Evolutionary conservation across 257 asterid genomes (phyloP).

Genomic region (Solanum raphanifolium): DNA sequence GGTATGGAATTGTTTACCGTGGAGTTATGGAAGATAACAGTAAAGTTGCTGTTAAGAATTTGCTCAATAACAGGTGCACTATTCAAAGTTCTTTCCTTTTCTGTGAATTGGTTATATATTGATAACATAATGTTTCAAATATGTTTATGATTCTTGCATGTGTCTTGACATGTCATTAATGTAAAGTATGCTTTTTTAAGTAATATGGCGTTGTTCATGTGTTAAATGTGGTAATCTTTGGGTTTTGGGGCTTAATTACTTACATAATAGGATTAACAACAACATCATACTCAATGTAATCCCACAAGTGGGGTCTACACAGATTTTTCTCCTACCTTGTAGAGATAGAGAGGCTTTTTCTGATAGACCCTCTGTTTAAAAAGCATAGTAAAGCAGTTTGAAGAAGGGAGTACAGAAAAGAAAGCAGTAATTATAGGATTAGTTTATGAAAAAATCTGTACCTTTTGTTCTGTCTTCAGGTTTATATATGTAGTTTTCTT

Average conservation of each 20-base stretch:
- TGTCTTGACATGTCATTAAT: neutral
- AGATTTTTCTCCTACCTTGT: neutral
- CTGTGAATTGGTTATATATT: neutral
- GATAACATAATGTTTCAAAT: neutral
- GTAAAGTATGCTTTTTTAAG: neutral
- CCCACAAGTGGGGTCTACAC: neutral
- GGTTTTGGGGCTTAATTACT: neutral
- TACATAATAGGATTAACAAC: neutral
- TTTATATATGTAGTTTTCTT: neutral
- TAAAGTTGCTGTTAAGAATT: slow-evolving; percentile 69
- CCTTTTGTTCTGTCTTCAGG: neutral
- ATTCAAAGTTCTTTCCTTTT: neutral
- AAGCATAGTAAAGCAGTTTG: neutral
- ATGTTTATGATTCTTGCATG: neutral
- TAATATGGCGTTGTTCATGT: neutral
- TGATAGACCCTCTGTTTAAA: neutral
- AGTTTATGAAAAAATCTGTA: neutral
- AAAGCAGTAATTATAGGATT: neutral
- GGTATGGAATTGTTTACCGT: slow-evolving; percentile 80
- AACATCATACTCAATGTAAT: neutral
- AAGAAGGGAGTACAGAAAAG: neutral
- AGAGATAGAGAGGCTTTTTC: neutral
- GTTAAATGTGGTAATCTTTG: neutral
- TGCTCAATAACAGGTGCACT: slow-evolving; percentile 77
- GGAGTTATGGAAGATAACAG: slow-evolving; percentile 55